Base-by-base conservation (phyloP, 345 rosid species). In the Stellera chamaejasme region DNA sequence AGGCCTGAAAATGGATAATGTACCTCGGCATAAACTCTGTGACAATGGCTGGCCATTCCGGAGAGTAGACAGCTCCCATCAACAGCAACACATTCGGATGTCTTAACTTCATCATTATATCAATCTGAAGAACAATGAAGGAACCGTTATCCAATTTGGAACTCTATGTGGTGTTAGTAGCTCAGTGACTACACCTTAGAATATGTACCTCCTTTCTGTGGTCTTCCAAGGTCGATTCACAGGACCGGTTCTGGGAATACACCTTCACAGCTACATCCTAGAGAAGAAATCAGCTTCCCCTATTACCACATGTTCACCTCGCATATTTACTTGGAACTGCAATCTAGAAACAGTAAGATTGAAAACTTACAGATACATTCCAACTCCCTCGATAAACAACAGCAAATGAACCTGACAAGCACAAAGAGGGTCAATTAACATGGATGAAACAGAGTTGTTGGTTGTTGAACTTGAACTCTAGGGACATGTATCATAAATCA, bases 221-320 rank as follows among this genome's bases (percentile, higher is more conserved):
- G 67, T 77, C 88, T 41, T 50, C 66, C 54, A 78, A 63, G 48
- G 77, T 88, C 61, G 67, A 73, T 39, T 77, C 93, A 42, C 68
- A 68, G 66, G 80, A 81, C 50, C 77, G 80, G 62, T 75, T 79
- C 8, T 73, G 84, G 59, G 79, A 80, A 55, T 78, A 91, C 49
- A 88, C 81, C 85, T 88, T 91, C 45, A 88, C 77, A 15, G 95
- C 96, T 71, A 91, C 92, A 76, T 85, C 95, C 96, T 88, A 68
- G 53, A 27, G 43, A 68, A 25, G 62, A 5, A 62, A 55, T 54
- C 41, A 55, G 55, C 10, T 11, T 43, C 16, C 39, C 39, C 8
- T 32, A 32, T 32, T 4, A 32, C 39, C 53, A 47, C 19, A 11
- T 16, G 44, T 54, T 47, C 13, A 39, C 49, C 50, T 15, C 2